Base-by-base conservation (phyloP, 108 stramenopile genomes). In the Cyclotella sp. region DNA sequence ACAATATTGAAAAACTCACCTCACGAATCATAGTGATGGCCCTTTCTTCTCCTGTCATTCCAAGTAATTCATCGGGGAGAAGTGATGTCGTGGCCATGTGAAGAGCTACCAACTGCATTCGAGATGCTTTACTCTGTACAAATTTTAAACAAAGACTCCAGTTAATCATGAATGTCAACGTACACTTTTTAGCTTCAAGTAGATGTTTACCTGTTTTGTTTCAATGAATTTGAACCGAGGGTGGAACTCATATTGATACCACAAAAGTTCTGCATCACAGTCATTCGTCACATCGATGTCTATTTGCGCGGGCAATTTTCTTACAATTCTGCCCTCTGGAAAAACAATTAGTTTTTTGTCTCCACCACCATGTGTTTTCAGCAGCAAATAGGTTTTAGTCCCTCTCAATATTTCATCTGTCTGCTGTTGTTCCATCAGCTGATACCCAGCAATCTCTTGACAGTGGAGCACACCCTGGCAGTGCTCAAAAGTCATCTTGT, bases 11-110 rank as follows among this genome's bases (percentile, higher is more conserved):
- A 6, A 34, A 34, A 34, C 34, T 34, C 34, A 34, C 34, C 6
- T 34, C 60, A 13, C 86, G 80, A 1, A 87, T 53, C n/a, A 84
- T 64, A 28, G 58, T 62, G n/a, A 82, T 34, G 18, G 86, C 83
- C 15, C 67, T 52, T 59, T 87, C 86, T 49, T 79, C 79, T n/a
- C 85, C 85, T 54, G 78, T 83, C 73, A 79, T 79, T 2, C 55
- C 45, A 8, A 73, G 43, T 19, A 78, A 63, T 27, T 69, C 42
- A 60, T 86, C 85, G 51, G 85, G 85, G 7, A 83, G 67, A n/a
- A 74, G 15, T 30, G 81, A 69, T 41, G 82, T 71, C 29, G 82
- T 79, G n/a, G 85, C 85, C 10, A 73, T 52, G 24, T 80, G 81
- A 54, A 86, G 63, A 14, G 82, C 77, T 12, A 66, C 82, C 45